Evolutionary conservation across 257 asterid species (phyloP), one percentile per base, ranked within the genome.

Genomic region (Nicotiana sylvestris): DNA sequence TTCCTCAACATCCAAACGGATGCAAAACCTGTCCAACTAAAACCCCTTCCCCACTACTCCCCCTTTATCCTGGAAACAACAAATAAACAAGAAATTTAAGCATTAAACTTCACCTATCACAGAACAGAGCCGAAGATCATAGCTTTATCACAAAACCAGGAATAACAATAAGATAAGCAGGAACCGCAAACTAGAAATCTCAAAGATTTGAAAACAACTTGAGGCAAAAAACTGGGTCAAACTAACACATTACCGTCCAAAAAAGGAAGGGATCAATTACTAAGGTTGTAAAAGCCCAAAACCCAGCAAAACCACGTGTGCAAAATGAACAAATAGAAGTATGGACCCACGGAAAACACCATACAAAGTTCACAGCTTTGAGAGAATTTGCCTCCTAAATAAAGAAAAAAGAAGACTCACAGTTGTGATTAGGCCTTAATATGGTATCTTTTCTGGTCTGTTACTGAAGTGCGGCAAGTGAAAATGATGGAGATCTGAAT

Each of bases 1-100:
- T 84, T 86, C 84, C 81, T 85, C 86, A 86, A 84, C 92, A 89
- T 89, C 92, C 92, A 67, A 87, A 85, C 74, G 92, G 92, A 89
- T 89, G 92, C 85, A 79, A 80, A 46, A 74, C 4, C 77, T 60
- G 30, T 69, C 60, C 55, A 51, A 81, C 61, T 32, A 67, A 79
- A 27, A 70, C 16, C 53, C 43, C 43, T n/a, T 57, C 32, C 35
- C 61, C 70, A 35, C 81, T 69, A 33, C 32, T 56, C 77, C 80
- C 81, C 77, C 80, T 80, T 80, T 37, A 17, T 18, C 87, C 88
- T 81, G 18, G 1, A 29, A 58, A 72, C 69, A 46, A 58, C 56
- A 69, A 53, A 60, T 76, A 8, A 80, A 69, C 85, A 30, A 84
- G 1, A 64, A 46, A 66, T 43, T 60, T 66, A 32, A 76, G 56